Evolutionary conservation across 495 filamentous ascomycete species (phyloP).

Genomic region (Neurospora sp.): DNA sequence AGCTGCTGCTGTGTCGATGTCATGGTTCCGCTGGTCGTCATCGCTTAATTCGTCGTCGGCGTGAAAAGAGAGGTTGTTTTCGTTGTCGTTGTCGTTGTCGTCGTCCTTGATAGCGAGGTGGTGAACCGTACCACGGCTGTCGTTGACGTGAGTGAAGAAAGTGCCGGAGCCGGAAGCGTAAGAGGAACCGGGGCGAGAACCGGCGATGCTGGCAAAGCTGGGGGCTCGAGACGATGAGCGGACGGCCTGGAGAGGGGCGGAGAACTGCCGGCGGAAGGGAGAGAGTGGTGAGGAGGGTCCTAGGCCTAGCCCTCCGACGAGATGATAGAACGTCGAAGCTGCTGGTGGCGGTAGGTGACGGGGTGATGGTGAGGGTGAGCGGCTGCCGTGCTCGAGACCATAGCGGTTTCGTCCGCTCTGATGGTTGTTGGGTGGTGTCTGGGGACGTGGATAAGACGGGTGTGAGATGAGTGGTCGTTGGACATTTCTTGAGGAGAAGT

Average conservation of each 20-base stretch:
- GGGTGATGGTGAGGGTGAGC: not conserved
- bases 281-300: constrained; percentile 22
- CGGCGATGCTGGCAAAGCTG: not conserved
- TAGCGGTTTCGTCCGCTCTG: not conserved
- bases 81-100: not conserved
- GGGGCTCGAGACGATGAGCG: not conserved
- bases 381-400: not conserved
- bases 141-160: not conserved
- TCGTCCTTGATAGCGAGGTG: constrained; percentile 7
- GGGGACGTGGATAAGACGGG: not conserved
- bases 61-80: not conserved
- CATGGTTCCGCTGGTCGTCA: constrained; percentile 1
- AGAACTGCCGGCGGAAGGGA: constrained; percentile 19
- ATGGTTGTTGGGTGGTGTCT: not conserved
- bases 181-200: not conserved
- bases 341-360: constrained; percentile 2
- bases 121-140: constrained; percentile 12
- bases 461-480: too few species aligned
- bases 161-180: not conserved
- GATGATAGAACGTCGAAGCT: constrained; percentile 22
- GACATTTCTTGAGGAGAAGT: too few species aligned
- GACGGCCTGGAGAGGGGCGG: not conserved
- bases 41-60: constrained; percentile 6
- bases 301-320: constrained; percentile 14
- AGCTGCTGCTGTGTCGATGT: not conserved